phyloP scores from a whole-genome alignment of 345 rosid species.

The Eucalyptus cloeziana region DNA sequence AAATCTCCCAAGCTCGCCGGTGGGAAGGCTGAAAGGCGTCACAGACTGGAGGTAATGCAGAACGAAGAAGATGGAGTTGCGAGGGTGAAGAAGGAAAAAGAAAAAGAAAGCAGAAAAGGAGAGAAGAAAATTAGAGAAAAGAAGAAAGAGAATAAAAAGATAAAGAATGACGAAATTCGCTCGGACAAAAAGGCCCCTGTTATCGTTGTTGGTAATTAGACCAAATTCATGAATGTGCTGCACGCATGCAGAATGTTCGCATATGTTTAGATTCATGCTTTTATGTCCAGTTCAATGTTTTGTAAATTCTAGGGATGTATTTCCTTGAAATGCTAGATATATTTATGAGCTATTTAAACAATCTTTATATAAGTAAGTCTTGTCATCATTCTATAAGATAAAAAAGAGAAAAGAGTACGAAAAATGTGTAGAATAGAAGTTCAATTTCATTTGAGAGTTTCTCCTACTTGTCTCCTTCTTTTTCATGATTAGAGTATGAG shows the following conservation, averaged over 20 bases:
- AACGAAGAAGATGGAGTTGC: background rate
- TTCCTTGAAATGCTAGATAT: background rate
- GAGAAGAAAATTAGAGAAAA: background rate
- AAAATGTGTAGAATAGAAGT: background rate
- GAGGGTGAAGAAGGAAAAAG: background rate
- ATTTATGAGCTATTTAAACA: too few species aligned
- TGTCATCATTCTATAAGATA: too few species aligned
- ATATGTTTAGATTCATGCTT: too few species aligned
- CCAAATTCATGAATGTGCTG: background rate
- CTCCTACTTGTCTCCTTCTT: background rate
- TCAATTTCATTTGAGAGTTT: background rate
- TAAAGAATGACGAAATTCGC: background rate
- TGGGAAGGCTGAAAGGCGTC: background rate
- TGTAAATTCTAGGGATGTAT: background rate
- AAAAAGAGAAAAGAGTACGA: too few species aligned
- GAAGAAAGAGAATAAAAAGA: background rate
- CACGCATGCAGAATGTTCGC: background rate
- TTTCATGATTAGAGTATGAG: background rate
- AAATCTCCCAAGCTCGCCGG: background rate
- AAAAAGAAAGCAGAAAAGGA: accelerated
- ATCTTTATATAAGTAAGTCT: too few species aligned
- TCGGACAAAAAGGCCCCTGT: accelerated
- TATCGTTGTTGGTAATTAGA: background rate
- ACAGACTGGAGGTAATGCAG: accelerated
- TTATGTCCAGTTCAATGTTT: background rate